Evolutionary conservation across 352 stramenopile species (phyloP).

Genomic region (Globisporangium spiculum): DNA sequence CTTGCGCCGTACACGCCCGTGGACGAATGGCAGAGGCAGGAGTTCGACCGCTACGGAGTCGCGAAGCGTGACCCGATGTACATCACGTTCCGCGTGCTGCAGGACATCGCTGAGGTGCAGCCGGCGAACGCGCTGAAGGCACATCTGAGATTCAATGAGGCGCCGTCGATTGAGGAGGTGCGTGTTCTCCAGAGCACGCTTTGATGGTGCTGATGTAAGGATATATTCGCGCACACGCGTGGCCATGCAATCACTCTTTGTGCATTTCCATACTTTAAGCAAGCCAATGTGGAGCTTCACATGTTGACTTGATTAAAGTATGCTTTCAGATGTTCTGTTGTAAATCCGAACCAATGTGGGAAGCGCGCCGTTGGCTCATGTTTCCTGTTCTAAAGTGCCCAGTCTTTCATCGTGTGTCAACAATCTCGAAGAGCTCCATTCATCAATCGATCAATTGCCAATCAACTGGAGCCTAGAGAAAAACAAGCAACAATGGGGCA

Average conservation of each 20-base stretch:
- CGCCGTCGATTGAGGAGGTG: slow-evolving; percentile 14
- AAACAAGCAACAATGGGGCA: slow-evolving; percentile 14
- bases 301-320: background rate
- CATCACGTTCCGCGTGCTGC: slow-evolving; percentile 43
- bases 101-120: slow-evolving; percentile 30
- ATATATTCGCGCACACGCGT: background rate
- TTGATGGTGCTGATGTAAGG: background rate
- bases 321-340: background rate
- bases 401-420: background rate
- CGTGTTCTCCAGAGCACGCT: slow-evolving; percentile 5
- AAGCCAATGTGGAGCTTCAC: background rate
- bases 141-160: background rate
- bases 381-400: background rate
- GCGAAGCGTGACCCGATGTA: slow-evolving; percentile 48
- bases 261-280: background rate
- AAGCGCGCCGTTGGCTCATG: background rate
- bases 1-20: slow-evolving; percentile 28
- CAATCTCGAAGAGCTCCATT: background rate
- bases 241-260: too few species aligned
- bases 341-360: background rate
- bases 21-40: slow-evolving; percentile 36
- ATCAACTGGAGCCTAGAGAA: background rate
- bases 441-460: background rate
- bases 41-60: slow-evolving; percentile 39
- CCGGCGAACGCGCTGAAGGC: slow-evolving; percentile 14